Evolutionary conservation across 176 grass and related monocot species (phyloP), one percentile per base, ranked within the genome.

Genomic region (Raddia guianensis): DNA sequence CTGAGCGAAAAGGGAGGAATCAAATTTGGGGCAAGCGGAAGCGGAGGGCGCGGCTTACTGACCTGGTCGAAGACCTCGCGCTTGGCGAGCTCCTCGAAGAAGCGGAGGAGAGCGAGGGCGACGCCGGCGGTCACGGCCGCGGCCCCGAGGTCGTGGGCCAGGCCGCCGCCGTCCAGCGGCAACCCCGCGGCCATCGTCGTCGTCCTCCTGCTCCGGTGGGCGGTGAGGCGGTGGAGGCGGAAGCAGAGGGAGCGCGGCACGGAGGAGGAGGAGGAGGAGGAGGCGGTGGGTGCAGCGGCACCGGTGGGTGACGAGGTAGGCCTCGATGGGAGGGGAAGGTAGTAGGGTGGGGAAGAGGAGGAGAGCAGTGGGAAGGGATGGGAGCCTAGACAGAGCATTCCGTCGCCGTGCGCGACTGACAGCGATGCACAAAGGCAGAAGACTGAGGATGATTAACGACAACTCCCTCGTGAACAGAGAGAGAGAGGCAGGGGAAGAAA

Each of bases 51-150:
- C 2, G 7, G 10, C 37, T n/a, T 35, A 52, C 50, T 73, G 56
- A 98, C 95, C 92, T 95, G 90, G 47, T 95, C 90, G 80, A 90
- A 94, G 63, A 98, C 86, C 49, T 90, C 84, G 84, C 86, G 87
- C 62, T 82, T 98, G 63, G 96, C 90, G 81, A 98, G 78, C 84
- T 90, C 92, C 86, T 95, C 92, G 83, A 87, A 98, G 84, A 95
- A 80, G 15, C 86, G 79, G 46, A 98, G 96, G 55, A 98, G 90
- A 21, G 79, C 88, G 70, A 98, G 88, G 66, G 92, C 86, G 48
- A 88, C 73, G 49, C 62, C 75, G 2, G 83, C 65, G 1, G 91
- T 79, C 72, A 90, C 33, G 49, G 11, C 90, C 0, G 92, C 67
- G 15, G 92, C 77, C 73, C 83, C 86, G 18, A 85, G 63, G 68